Conservation (phyloP, 495 filamentous ascomycete species). For the Hypoxylon subgilvum region DNA sequence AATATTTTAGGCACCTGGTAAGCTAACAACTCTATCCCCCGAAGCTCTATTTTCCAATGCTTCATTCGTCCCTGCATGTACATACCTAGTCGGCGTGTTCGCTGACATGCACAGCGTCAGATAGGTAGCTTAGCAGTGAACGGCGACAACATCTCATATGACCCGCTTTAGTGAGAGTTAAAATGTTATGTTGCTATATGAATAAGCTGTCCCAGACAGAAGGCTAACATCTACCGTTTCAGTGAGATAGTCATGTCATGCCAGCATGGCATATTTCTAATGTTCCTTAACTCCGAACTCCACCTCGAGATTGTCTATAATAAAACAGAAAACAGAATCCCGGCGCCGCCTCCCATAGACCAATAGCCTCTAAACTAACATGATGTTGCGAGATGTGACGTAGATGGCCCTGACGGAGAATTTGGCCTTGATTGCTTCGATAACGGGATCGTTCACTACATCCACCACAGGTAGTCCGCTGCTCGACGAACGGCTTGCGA, state of each 20-base stretch:
- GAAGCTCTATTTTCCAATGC: too few relatives aligned
- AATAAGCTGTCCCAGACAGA: not conserved
- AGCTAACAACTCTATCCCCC: too few relatives aligned
- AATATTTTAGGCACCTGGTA: too few relatives aligned
- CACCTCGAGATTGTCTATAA: not conserved
- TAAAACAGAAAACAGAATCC: not conserved
- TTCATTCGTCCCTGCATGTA: too few relatives aligned
- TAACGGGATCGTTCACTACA: constrained; percentile 26
- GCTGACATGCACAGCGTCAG: too few relatives aligned
- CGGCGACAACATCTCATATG: too few relatives aligned
- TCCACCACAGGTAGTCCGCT: constrained; percentile 32
- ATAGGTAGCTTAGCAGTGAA: too few relatives aligned
- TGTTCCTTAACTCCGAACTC: constrained; percentile 1
- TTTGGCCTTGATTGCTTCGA: constrained; percentile 26
- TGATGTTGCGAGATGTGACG: constrained; percentile 31
- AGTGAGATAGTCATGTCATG: not conserved
- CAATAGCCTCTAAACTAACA: constrained; percentile 21
- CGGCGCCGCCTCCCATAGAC: not conserved
- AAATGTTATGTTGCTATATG: too few relatives aligned
- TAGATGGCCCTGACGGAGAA: constrained; percentile 32
- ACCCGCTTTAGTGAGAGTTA: too few relatives aligned
- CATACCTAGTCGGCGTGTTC: too few relatives aligned
- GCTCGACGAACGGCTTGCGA: constrained; percentile 35
- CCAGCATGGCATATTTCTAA: constrained; percentile 1
- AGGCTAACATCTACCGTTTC: not conserved